These are phyloP conservation scores for Vanrija pseudolonga DNA, from an alignment of 1,284 basidiomycete genomes.

Conservation along the genomic window DNA sequence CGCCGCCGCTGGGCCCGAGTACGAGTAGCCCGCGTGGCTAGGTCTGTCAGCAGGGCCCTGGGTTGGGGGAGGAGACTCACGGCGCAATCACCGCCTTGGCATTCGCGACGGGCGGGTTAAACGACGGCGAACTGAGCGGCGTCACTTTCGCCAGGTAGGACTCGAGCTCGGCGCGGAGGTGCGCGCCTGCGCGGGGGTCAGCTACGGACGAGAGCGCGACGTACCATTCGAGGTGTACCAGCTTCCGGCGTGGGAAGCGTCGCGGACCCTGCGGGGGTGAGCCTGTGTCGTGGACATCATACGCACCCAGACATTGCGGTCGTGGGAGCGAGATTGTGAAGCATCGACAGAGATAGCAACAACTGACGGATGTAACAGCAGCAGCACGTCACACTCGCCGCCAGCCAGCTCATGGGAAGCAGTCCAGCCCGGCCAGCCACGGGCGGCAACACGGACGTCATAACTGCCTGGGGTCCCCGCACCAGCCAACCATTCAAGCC, in stretches of 20 bases:
- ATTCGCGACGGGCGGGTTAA: constrained; percentile 62
- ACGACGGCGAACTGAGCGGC: constrained; percentile 53
- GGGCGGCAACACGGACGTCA: too few species aligned
- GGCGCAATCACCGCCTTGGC: constrained; percentile 96
- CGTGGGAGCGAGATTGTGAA: background rate
- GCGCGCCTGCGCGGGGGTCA: constrained; percentile 53
- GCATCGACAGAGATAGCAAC: too few species aligned
- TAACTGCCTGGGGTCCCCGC: too few species aligned
- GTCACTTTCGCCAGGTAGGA: constrained; percentile 63
- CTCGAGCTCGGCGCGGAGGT: constrained; percentile 62
- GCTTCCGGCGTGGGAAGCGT: constrained; percentile 79
- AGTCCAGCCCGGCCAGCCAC: too few species aligned
- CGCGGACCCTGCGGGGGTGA: constrained; percentile 39
- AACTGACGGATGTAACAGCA: too few species aligned
- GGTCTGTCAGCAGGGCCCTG: background rate
- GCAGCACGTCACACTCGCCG: too few species aligned
- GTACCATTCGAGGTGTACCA: constrained; percentile 80
- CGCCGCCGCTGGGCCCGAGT: constrained; percentile 89
- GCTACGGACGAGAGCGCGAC: constrained; percentile 22
- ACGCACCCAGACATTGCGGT: constrained; percentile 17
- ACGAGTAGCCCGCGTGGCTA: constrained; percentile 94
- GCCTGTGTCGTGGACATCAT: background rate
- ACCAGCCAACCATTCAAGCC: too few species aligned
- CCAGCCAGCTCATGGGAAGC: too few species aligned
- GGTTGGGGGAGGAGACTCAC: constrained; percentile 53